Evolutionary conservation across 352 stramenopile genomes (phyloP).

Genomic region (Pilasporangium apinafurcum): DNA sequence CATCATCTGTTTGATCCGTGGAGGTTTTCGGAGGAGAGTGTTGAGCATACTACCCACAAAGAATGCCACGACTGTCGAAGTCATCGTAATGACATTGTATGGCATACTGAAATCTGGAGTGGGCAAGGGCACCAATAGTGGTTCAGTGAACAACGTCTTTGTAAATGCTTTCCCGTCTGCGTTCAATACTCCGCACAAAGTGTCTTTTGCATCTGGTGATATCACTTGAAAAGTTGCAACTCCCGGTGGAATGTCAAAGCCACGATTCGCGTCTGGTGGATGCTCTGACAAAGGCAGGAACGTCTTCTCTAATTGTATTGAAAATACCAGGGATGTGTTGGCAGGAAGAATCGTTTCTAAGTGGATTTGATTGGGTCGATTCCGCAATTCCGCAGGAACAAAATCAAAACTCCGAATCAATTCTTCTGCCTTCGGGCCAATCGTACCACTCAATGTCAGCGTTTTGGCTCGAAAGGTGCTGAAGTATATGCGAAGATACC

Average conservation of each 20-base stretch:
- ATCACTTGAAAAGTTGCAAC: conserved; percentile 38
- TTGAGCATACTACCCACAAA: conserved; percentile 84
- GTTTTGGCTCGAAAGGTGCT: conserved; percentile 42
- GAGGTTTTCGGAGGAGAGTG: conserved; percentile 61
- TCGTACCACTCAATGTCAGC: neutral
- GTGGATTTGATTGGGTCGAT: conserved; percentile 48
- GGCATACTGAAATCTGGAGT: conserved; percentile 89
- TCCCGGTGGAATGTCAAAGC: conserved; percentile 72
- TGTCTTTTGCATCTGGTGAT: neutral
- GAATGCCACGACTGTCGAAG: conserved; percentile 84
- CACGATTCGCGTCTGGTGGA: conserved; percentile 79
- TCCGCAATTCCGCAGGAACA: conserved; percentile 47
- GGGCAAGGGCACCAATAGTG: conserved; percentile 73
- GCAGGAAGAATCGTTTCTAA: conserved; percentile 46
- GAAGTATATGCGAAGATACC: conserved; percentile 78
- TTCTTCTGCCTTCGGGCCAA: conserved; percentile 6
- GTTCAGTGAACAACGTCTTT: conserved; percentile 64
- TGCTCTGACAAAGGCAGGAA: conserved; percentile 81
- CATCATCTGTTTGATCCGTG: conserved; percentile 67
- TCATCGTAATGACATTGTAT: conserved; percentile 90
- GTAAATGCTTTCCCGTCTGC: conserved; percentile 6
- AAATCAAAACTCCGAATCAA: conserved; percentile 33
- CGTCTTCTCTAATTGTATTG: conserved; percentile 72
- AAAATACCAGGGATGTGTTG: conserved; percentile 49
- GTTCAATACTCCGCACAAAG: conserved; percentile 6